phyloP scores from a whole-genome alignment of 1,139 yeast species.

The Hansenula sp. region DNA sequence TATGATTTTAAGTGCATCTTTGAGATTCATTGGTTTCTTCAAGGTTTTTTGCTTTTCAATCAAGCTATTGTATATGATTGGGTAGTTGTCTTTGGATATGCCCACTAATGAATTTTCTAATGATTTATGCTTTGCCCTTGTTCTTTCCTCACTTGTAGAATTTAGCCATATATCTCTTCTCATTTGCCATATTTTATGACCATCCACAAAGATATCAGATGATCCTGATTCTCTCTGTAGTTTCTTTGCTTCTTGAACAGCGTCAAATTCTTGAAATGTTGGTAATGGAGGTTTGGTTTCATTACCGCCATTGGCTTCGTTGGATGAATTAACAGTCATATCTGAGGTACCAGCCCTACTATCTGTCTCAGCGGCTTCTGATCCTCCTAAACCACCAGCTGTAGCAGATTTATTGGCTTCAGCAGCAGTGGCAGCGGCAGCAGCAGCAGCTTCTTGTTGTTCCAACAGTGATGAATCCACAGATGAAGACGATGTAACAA shows the following conservation, averaged over 20 bases:
- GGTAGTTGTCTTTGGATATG: conserved; percentile 40
- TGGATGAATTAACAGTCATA: conserved; percentile 4
- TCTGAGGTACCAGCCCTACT: neutral
- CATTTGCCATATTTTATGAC: conserved; percentile 53
- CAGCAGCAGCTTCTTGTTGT: conserved; percentile 2
- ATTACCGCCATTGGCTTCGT: conserved; percentile 14
- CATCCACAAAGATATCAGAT: conserved; percentile 33
- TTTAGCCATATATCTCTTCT: conserved; percentile 57
- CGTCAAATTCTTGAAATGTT: conserved; percentile 27
- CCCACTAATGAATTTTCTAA: conserved; percentile 18
- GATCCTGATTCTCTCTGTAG: conserved; percentile 21
- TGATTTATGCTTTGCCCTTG: conserved; percentile 15
- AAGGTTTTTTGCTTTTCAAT: conserved; percentile 55
- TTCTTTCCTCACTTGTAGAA: conserved; percentile 24
- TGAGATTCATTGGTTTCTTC: conserved; percentile 53
- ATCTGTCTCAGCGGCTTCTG: neutral
- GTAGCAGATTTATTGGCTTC: neutral
- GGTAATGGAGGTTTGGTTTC: conserved; percentile 10
- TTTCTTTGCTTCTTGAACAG: conserved; percentile 25
- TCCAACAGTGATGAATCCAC: conserved; percentile 18
- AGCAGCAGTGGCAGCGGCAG: neutral
- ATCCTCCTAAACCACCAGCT: neutral
- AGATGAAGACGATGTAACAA: conserved; percentile 19
- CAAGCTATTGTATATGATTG: conserved; percentile 50
- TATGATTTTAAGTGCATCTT: conserved; percentile 54